Percentiles rank a stretch among this genome's conserved stretches.
phyloP scores from a whole-genome alignment of 2,329 filamentous ascomycete genomes.

The Xenoacremonium recifei region DNA sequence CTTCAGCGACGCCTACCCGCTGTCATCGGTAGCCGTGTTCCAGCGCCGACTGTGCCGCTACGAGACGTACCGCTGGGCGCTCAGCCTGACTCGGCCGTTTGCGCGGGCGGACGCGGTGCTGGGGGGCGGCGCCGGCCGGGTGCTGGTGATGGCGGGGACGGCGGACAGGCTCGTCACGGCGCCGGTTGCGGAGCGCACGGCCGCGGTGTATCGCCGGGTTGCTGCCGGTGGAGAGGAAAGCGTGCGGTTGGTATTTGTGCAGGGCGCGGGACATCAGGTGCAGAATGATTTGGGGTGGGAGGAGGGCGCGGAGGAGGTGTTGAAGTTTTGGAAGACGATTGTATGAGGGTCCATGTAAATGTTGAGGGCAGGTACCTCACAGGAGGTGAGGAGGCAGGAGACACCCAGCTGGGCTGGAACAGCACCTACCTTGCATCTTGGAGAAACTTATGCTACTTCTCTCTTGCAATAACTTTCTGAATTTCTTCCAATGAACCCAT shows the following conservation, averaged over 20 bases:
- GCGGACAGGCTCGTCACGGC: constrained; percentile 41
- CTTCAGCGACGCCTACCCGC: constrained; percentile 45
- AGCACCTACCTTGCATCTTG: too few species aligned
- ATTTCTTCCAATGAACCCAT: too few species aligned
- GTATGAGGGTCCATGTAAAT: too few species aligned
- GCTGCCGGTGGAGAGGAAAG: constrained; percentile 23
- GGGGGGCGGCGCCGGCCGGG: constrained; percentile 23
- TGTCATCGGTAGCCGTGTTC: constrained; percentile 39
- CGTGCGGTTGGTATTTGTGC: constrained; percentile 41
- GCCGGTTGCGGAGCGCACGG: constrained; percentile 36
- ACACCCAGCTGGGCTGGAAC: too few species aligned
- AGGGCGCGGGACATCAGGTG: constrained; percentile 49
- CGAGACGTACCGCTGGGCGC: constrained; percentile 52
- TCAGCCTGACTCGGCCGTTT: constrained; percentile 47
- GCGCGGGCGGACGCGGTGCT: constrained; percentile 40
- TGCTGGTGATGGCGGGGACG: constrained; percentile 40
- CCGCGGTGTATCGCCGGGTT: constrained; percentile 25
- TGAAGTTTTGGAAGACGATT: constrained; percentile 38
- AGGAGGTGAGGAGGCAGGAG: too few species aligned
- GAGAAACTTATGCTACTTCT: too few species aligned
- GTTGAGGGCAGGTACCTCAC: too few species aligned
- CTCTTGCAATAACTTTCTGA: too few species aligned
- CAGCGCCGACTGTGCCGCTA: constrained; percentile 44
- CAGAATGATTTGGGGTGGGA: constrained; percentile 52
- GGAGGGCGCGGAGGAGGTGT: constrained; percentile 43